Base-by-base conservation (phyloP, 495 filamentous ascomycete species). In the Trichoderma erinaceum region DNA sequence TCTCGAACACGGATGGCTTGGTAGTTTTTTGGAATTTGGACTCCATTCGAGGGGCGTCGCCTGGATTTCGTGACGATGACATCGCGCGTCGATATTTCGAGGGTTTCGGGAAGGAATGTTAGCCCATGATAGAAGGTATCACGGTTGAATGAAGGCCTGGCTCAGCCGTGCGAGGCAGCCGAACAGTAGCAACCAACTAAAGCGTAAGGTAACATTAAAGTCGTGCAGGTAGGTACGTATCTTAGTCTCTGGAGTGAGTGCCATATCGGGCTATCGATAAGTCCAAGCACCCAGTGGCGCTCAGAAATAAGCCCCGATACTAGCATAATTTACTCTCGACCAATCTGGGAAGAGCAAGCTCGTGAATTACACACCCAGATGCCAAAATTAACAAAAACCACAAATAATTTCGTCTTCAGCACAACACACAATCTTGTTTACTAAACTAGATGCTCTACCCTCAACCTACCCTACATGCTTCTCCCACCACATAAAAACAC, bases 1-100 rank as follows among this genome's bases (percentile, higher is more conserved):
- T 89, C 78, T 98, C 94, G 78, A 96, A 98, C 41, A 92, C 85
- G 15, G 92, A 96, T 75, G 96, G 92, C 78, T 93, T 96, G 48
- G 83, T 85, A 0, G 92, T 89, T 13, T 92, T 90, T 29, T 90
- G 86, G 50, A 97, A 87, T 75, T 97, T 98, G 52, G 87, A 85
- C 43, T 87, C 86, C 63, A 93, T 83, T 73, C 95, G 88, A n/a
- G 92, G 92, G 74, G 96, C 95, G n/a, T 86, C 87, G 71, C 73
- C 69, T 56, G 81, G 73, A 70, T 78, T 77, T 50, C 77, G 78
- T 63, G 68, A 75, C 65, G 75, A 74, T 68, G 80, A 78, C 80
- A 83, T 82, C 23, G 63, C 77, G 50, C 68, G 66, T 32, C 46
- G 29, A 27, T 32, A 25, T 35, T 41, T 5, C 25, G 35, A 23